Evolutionary conservation across 257 asterid genomes (phyloP), one percentile per base, ranked within the genome.

Genomic region (Scutellaria barbata): DNA sequence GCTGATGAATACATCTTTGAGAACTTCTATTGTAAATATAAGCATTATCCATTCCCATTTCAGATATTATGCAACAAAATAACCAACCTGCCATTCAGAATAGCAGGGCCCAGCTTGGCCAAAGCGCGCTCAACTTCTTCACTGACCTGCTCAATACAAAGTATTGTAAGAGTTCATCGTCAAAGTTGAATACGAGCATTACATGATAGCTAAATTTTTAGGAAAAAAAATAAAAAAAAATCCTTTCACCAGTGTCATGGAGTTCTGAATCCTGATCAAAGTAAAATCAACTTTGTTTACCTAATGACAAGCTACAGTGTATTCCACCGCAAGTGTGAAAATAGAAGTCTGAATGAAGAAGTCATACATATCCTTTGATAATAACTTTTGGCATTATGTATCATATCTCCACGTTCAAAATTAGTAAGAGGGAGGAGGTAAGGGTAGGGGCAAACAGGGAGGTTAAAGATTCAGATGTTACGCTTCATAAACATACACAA

Each of bases 111-210:
- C 75, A 91, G 76, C 87, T 85, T 94, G 51, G 99, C 96, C 86
- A 94, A 80, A 72, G 97, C 99, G 58, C 99, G 96, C 72, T 94
- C 97, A 56, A 94, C 92, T 83, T 91, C 98, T 85, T 94, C 99
- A 83, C 99, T 94, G 53, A 94, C 99, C 99, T 94, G 89, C 79
- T 59, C 70, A 84, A 54, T 47, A 73, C 9, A 66, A 71, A 48
- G 18, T 33, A 10, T 17, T 13, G 16, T 7, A 25, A 55, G 42
- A 59, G 73, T n/a, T 13, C 14, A 69, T 48, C n/a, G n/a, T n/a
- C 61, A 75, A 30, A 51, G 3, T 51, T 42, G 39, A 52, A 39
- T 30, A 41, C 11, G 43, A 68, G 54, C 55, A 37, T 12, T 37
- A 76, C 47, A 8, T 37, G 10, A 46, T 7, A 41, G 12, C 60